Conservation (phyloP, 2,329 filamentous ascomycete species). For the Bipolaris zeicola region DNA sequence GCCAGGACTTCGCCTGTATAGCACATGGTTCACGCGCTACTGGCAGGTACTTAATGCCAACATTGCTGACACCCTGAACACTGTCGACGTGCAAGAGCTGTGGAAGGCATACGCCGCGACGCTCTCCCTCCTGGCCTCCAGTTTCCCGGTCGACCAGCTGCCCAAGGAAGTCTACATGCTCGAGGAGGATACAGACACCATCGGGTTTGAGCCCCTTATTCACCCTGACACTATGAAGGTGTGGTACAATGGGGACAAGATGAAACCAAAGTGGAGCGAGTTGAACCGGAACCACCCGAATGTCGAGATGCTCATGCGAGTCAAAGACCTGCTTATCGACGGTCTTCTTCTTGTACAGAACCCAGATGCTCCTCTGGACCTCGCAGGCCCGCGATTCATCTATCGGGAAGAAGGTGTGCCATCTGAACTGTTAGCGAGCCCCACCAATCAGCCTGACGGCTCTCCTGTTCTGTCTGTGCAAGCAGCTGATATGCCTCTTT, state of each 20-base stretch:
- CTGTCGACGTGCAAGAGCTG: conserved; percentile 63
- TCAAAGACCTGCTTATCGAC: conserved; percentile 67
- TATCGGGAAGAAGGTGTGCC: conserved; percentile 60
- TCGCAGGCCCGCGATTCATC: conserved; percentile 58
- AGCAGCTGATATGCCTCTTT: conserved; percentile 48
- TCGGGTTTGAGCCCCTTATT: conserved; percentile 68
- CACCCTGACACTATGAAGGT: conserved; percentile 56
- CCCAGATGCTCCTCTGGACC: conserved; percentile 55
- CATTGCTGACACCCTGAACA: conserved; percentile 59
- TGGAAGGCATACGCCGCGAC: conserved; percentile 70
- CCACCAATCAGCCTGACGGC: conserved; percentile 46
- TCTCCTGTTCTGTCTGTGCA: conserved; percentile 47
- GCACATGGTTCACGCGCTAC: conserved; percentile 67
- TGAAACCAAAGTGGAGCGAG: conserved; percentile 62
- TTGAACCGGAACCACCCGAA: conserved; percentile 62
- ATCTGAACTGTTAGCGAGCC: conserved; percentile 56
- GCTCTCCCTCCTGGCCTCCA: conserved; percentile 63
- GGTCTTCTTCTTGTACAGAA: conserved; percentile 63
- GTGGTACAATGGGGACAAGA: conserved; percentile 55
- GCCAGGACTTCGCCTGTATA: conserved; percentile 69
- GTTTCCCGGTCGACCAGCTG: conserved; percentile 63
- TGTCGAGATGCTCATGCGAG: conserved; percentile 69
- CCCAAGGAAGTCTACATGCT: conserved; percentile 66
- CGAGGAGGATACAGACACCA: conserved; percentile 69
- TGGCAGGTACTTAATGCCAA: conserved; percentile 61